Percentiles rank a stretch among this genome's conserved stretches.
Evolutionary conservation across 345 rosid species (phyloP).

Genomic region (Sisymbrium irio): DNA sequence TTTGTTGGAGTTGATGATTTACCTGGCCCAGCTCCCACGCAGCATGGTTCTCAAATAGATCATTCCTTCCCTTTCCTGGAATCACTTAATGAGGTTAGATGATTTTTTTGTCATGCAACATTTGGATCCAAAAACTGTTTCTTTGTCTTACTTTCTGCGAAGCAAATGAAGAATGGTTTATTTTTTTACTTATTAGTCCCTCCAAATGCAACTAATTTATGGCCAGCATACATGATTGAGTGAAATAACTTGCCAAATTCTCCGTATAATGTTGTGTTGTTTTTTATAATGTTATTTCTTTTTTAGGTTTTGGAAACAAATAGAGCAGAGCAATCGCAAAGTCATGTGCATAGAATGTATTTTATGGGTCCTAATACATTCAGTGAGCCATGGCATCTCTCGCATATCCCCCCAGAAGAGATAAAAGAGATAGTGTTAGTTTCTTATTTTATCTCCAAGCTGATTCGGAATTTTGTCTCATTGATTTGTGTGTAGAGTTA

Average conservation of each 20-base stretch:
- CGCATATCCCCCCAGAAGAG: slow-evolving; percentile 91
- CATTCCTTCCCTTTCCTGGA: slow-evolving; percentile 98
- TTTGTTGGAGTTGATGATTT: slow-evolving; percentile 94
- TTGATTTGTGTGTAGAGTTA: slow-evolving; percentile 5
- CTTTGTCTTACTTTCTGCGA: not conserved
- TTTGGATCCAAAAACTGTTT: slow-evolving; percentile 10
- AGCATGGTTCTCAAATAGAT: slow-evolving; percentile 86
- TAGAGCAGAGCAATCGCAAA: slow-evolving; percentile 93
- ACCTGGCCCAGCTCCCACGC: slow-evolving; percentile 90
- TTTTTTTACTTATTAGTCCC: slow-evolving; percentile 9
- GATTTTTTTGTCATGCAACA: slow-evolving; percentile 10
- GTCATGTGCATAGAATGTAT: slow-evolving; percentile 97
- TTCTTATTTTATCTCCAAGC: slow-evolving; percentile 8
- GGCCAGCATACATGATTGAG: slow-evolving; percentile 7
- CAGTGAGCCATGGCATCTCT: slow-evolving; percentile 97
- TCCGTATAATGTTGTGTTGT: slow-evolving; percentile 3
- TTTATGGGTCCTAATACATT: slow-evolving; percentile 97
- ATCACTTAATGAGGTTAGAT: slow-evolving; percentile 89
- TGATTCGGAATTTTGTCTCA: slow-evolving; percentile 24
- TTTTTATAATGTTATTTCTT: slow-evolving; percentile 19
- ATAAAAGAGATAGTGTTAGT: slow-evolving; percentile 96
- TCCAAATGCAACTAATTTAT: slow-evolving; percentile 17
- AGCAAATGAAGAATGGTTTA: not conserved
- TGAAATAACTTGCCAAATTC: not conserved
- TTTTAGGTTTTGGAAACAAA: slow-evolving; percentile 95